Conservation (phyloP, 148 eudicot species). For the Diospyros lotus region DNA sequence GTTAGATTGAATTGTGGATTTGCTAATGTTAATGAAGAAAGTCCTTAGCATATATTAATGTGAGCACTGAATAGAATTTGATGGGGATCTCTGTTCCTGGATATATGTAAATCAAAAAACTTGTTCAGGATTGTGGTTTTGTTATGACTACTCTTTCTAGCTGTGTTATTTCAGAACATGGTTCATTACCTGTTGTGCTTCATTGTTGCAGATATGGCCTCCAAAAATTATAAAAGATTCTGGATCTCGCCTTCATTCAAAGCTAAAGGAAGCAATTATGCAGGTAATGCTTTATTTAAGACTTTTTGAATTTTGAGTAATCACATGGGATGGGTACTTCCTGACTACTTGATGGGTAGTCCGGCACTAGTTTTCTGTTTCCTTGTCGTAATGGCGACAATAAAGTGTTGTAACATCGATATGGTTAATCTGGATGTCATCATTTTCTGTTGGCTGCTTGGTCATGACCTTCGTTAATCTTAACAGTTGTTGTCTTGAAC, state of each 20-base stretch:
- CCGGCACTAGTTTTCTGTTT: no score
- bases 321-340: neutral
- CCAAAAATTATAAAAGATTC: conserved; percentile 92
- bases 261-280: conserved; percentile 83
- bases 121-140: neutral
- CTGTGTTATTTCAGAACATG: neutral
- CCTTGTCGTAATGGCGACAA: neutral
- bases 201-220: conserved; percentile 91
- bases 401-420: neutral
- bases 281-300: conserved; percentile 45
- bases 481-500: no score
- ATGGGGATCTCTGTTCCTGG: neutral
- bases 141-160: conserved; percentile 4
- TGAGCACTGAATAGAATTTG: no score
- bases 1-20: no score
- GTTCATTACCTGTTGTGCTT: conserved; percentile 11
- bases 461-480: no score
- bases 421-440: no score
- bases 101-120: neutral
- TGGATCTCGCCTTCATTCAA: conserved; percentile 77
- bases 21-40: no score
- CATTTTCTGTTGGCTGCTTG: no score
- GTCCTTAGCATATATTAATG: no score
- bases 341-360: neutral
- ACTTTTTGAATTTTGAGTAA: neutral